Base-by-base conservation (phyloP, 306 rosid genomes). In the Acacia melanoxylon region DNA sequence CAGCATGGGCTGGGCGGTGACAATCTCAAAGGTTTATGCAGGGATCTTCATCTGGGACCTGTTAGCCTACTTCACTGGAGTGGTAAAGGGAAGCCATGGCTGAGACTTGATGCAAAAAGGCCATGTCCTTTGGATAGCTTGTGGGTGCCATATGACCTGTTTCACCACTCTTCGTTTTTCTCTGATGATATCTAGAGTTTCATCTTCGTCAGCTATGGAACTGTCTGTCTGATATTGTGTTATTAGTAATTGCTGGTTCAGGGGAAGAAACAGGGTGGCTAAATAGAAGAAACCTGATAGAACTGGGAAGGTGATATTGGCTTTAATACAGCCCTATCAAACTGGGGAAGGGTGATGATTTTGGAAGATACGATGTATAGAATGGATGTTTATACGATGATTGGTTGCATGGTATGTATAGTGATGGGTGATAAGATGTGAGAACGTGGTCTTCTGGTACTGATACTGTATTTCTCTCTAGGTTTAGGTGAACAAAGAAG, bases 1-100 rank as follows among this genome's bases (percentile, higher is more conserved):
- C 98, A 94, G 85, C 98, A 94, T 45, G 98, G 98, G 1, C 91
- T 94, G 4, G 98, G 98, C 3, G 98, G 98, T 5, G 98, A 94
- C 27, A 94, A 94, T 31, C 77, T 94, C 62, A 90, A 89, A 70
- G 98, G 98, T 2, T 87, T 91, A 0, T 92, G 98, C 65, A 85
- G 97, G 6, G 88, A 94, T 68, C 90, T 94, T 29, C 98, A 94
- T 48, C 91, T 94, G 1, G 98, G 98, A 29, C 97, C 97, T 2
- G 97, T 90, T 42, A 94, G 98, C 72, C 83, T 94, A 1, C 85
- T 94, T 22, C 98, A 94, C 63, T 94, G 98, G 98, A 94, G 98
- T 75, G 98, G 98, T 2, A 94, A 94, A 25, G 98, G 98, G 48
- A 94, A 94, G 83, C 98, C 98, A 0, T 94, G 98, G 98, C 87